Percentiles rank a stretch among this genome's conserved stretches.
Conservation (phyloP, 108 stramenopile genomes). For the Fistulifera pelliculosa region DNA sequence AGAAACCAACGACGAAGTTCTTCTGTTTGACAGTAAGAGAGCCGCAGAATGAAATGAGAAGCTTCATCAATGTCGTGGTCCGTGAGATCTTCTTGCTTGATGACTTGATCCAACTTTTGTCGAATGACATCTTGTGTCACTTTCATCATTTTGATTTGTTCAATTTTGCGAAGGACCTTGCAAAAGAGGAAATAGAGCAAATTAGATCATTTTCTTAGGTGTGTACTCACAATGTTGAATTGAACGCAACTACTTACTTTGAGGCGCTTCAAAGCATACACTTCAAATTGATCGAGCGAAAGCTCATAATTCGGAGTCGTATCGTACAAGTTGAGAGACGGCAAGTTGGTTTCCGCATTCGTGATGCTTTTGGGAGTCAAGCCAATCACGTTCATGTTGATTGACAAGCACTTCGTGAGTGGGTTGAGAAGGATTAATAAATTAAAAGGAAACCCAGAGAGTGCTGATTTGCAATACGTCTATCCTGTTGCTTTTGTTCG, state of each 20-base stretch:
- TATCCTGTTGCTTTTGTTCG: too few relatives aligned
- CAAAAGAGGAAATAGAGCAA: constrained; percentile 3
- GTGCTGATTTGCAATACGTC: too few relatives aligned
- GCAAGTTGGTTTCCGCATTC: neutral
- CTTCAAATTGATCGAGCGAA: constrained; percentile 80
- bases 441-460: too few relatives aligned
- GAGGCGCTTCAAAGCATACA: constrained; percentile 73
- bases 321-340: constrained; percentile 31
- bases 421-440: too few relatives aligned
- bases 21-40: constrained; percentile 90
- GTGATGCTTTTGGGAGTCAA: neutral
- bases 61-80: constrained; percentile 60
- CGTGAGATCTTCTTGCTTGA: constrained; percentile 4
- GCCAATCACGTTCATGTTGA: constrained; percentile 2
- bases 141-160: constrained; percentile 74
- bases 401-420: too few relatives aligned
- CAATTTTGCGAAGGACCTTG: constrained; percentile 88
- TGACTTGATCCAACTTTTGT: constrained; percentile 8
- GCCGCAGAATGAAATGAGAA: constrained; percentile 93
- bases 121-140: constrained; percentile 12
- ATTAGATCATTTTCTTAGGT: too few relatives aligned
- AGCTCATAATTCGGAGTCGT: constrained; percentile 53
- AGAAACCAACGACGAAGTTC: constrained; percentile 88
- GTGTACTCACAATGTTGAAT: too few relatives aligned
- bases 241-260: constrained; percentile 39